These are phyloP conservation scores for Hysterium pulicare DNA, from an alignment of 2,329 filamentous ascomycete genomes.

Conservation along the genomic window DNA sequence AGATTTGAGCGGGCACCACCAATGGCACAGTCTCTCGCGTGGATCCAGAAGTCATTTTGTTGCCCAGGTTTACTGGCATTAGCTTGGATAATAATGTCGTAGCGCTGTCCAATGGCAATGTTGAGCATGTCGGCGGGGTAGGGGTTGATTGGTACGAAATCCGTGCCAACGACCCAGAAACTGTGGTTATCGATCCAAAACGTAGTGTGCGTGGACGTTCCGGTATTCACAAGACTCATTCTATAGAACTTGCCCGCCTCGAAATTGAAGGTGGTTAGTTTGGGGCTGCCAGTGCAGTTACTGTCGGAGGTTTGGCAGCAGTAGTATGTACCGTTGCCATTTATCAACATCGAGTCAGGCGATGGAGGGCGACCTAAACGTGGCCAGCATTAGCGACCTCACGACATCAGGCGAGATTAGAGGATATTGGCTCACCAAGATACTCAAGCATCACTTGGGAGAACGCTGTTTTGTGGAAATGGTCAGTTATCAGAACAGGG, in stretches of 20 bases:
- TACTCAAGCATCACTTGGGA: conserved; percentile 2
- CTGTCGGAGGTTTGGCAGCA: conserved; percentile 33
- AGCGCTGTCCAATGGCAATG: conserved; percentile 41
- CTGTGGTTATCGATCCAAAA: conserved; percentile 35
- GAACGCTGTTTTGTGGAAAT: conserved; percentile 48
- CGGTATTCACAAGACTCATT: conserved; percentile 54
- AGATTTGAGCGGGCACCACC: conserved; percentile 33
- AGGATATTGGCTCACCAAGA: conserved; percentile 17
- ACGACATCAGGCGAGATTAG: neutral
- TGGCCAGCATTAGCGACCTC: no score
- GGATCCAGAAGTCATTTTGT: conserved; percentile 42
- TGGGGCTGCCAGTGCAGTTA: conserved; percentile 39
- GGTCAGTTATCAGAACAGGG: conserved; percentile 56
- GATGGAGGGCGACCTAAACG: conserved; percentile 23
- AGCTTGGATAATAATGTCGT: conserved; percentile 43
- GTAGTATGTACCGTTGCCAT: conserved; percentile 28
- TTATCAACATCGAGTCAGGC: conserved; percentile 38
- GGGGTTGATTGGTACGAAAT: conserved; percentile 39
- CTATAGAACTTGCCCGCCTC: conserved; percentile 50
- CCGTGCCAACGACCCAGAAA: conserved; percentile 37
- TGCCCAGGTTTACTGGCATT: conserved; percentile 28
- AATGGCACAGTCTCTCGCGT: conserved; percentile 29
- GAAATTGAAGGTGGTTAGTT: conserved; percentile 23
- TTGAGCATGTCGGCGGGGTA: conserved; percentile 34
- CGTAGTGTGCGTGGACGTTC: conserved; percentile 18